Evolutionary conservation across 2,329 filamentous ascomycete genomes (phyloP).

Genomic region (Arthroderma sp.): DNA sequence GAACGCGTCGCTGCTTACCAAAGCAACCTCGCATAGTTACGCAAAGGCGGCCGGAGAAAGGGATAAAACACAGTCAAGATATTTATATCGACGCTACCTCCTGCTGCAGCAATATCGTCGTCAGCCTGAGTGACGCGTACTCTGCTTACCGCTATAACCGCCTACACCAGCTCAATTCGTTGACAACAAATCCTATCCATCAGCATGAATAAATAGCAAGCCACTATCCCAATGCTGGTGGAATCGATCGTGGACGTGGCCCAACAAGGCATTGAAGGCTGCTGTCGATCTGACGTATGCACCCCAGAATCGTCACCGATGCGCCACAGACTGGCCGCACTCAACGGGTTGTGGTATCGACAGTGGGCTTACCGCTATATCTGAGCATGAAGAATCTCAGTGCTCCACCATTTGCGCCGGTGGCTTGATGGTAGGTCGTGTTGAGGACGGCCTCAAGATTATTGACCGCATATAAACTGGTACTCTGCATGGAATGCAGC

Average conservation of each 20-base stretch:
- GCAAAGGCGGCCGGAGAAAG: too few relatives aligned
- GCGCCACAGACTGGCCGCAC: constrained; percentile 42
- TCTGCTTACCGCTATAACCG: too few relatives aligned
- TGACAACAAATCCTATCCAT: constrained; percentile 37
- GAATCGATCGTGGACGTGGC: too few relatives aligned
- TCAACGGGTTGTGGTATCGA: constrained; percentile 44
- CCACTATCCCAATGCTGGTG: constrained; percentile 38
- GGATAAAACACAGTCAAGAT: too few relatives aligned
- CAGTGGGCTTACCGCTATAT: constrained; percentile 41
- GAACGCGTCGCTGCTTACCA: background rate
- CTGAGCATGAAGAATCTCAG: constrained; percentile 47
- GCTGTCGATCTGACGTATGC: constrained; percentile 43
- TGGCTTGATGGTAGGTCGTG: constrained; percentile 37
- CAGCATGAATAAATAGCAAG: constrained; percentile 43
- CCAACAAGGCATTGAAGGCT: constrained; percentile 45
- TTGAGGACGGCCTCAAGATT: constrained; percentile 30
- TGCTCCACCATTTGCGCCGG: constrained; percentile 36
- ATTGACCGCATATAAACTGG: constrained; percentile 39
- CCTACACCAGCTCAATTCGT: constrained; percentile 31
- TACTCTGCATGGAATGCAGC: constrained; percentile 37
- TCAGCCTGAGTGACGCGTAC: too few relatives aligned
- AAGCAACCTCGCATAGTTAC: background rate
- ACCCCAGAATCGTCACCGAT: constrained; percentile 41
- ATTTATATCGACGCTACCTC: too few relatives aligned
- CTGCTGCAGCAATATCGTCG: too few relatives aligned